These are phyloP conservation scores for Plasmodium vivax DNA, from an alignment of 169 alveolate species.

Conservation along the genomic window DNA sequence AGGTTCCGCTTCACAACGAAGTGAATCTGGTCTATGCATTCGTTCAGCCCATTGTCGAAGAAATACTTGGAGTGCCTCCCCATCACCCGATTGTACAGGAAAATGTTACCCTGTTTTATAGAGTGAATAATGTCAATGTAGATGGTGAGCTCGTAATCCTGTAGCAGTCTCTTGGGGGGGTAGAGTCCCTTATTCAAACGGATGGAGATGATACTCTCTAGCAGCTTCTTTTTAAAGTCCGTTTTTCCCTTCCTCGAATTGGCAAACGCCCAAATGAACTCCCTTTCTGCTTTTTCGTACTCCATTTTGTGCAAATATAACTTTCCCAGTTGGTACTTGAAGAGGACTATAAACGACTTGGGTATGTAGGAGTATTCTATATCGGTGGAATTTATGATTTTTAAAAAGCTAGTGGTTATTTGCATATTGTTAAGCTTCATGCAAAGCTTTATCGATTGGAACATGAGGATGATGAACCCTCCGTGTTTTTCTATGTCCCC, in stretches of 20 bases:
- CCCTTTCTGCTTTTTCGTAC: conserved; percentile 77
- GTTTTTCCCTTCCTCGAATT: conserved; percentile 33
- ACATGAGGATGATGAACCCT: conserved; percentile 78
- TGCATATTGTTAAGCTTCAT: conserved; percentile 81
- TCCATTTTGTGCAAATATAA: conserved; percentile 77
- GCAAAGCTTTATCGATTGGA: conserved; percentile 78
- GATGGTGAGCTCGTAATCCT: conserved; percentile 11
- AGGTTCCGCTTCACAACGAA: conserved; percentile 49
- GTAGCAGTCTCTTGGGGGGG: conserved; percentile 36
- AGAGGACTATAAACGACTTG: conserved; percentile 75
- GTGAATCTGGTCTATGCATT: conserved; percentile 59
- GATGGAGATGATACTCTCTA: conserved; percentile 21
- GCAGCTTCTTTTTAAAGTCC: conserved; percentile 35
- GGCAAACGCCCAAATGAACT: conserved; percentile 79
- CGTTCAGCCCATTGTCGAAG: conserved; percentile 22
- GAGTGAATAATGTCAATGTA: conserved; percentile 43
- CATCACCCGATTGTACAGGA: conserved; percentile 34
- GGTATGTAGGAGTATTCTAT: conserved; percentile 73
- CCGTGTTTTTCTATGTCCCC: conserved; percentile 75
- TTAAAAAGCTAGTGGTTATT: conserved; percentile 78
- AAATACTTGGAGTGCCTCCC: conserved; percentile 10
- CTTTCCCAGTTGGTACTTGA: conserved; percentile 77
- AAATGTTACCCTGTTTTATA: conserved; percentile 38
- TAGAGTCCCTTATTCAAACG: conserved; percentile 37
- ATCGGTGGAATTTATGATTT: conserved; percentile 76